Evolutionary conservation across 2,329 filamentous ascomycete species (phyloP), one percentile per base, ranked within the genome.

Genomic region (Aureobasidium subglaciale): DNA sequence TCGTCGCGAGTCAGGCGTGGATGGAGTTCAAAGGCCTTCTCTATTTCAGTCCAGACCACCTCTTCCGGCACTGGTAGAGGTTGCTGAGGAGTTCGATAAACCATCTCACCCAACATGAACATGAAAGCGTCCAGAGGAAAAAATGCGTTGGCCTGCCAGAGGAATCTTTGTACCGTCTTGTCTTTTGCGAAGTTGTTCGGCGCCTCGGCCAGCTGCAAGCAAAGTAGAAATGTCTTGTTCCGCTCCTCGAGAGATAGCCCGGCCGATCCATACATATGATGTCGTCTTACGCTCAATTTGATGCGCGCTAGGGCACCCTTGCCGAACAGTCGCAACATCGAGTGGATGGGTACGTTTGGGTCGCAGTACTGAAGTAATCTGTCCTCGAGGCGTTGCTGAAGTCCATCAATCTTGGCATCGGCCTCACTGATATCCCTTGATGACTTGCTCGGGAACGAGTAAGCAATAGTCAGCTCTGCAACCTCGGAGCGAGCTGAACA

Each of bases 111-210:
- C 24, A 71, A 59, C 7, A 67, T 62, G 38, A 70, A 68, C 29
- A 68, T 64, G 11, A 69, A 64, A 15, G 76, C 63, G 34, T 74
- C 72, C 50, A 67, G 70, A 27, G 80, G 64, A 40, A 80, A 68
- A 60, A 77, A 75, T 13, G 80, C 73, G 37, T 78, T 71, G 15
- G 75, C 71, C 49, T 79, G 77, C 76, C 77, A 80, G 16, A 74
- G 72, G 62, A 78, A 80, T 37, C 75, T 71, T 27, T 71, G 65
- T 25, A 75, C 64, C 15, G 65, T 65, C 29, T 67, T 64, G 27
- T 70, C 74, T 2, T 65, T 69, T 46, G 73, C 69, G 0, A 66
- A 65, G 16, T 73, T 60, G 43, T 71, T 75, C 52, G 73, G 69
- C 30, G 70, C 67, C 41, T 73, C 66, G 9, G 74, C 62, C 5